These are phyloP conservation scores for Teratosphaeria epicoccoides DNA, from an alignment of 2,329 filamentous ascomycete species.

Conservation along the genomic window DNA sequence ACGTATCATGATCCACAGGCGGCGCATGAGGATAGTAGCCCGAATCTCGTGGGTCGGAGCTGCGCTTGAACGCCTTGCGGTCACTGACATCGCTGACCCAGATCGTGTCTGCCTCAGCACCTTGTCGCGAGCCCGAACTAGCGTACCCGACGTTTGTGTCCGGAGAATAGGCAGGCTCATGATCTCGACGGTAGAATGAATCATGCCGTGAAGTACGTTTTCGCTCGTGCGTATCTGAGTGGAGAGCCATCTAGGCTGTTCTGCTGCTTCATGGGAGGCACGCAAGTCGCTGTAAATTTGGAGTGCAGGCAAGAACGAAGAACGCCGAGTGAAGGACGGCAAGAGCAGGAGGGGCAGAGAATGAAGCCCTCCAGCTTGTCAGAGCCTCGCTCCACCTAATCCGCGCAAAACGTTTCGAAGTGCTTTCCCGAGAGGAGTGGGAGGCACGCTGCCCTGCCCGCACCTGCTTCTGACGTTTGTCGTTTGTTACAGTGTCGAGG, in stretches of 20 bases:
- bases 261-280: conserved; percentile 4
- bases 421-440: too few species aligned
- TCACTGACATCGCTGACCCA: conserved; percentile 8
- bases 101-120: conserved; percentile 4
- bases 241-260: conserved; percentile 5
- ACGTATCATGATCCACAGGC: conserved; percentile 9
- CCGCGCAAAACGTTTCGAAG: neutral
- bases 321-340: neutral
- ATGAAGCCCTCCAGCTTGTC: neutral
- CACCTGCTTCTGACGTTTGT: neutral
- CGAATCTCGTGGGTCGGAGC: conserved; percentile 25
- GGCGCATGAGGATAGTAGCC: conserved; percentile 17
- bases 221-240: conserved; percentile 4
- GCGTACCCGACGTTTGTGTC: conserved; percentile 11
- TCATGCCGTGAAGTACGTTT: conserved; percentile 12
- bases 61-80: conserved; percentile 9
- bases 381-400: neutral
- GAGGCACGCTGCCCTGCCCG: too few species aligned
- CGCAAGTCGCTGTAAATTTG: neutral
- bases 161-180: neutral
- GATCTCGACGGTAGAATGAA: conserved; percentile 6
- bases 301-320: too few species aligned
- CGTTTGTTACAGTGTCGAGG: too few species aligned
- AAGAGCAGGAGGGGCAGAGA: neutral
- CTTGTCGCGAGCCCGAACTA: conserved; percentile 14